phyloP scores from a whole-genome alignment of 2,329 filamentous ascomycete species.

The Escovopsis sp. region DNA sequence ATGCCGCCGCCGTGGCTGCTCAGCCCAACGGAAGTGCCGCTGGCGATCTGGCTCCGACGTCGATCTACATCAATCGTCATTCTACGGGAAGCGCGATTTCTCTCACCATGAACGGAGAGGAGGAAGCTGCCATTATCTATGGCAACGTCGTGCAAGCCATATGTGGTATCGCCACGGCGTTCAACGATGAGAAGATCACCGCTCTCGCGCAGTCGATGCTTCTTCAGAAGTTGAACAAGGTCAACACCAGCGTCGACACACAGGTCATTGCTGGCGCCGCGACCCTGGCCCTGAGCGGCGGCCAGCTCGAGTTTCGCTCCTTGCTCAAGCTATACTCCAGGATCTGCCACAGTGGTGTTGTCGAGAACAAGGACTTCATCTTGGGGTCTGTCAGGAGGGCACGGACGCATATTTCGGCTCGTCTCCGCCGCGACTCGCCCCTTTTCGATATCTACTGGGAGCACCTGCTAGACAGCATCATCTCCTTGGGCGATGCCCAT shows the following conservation, averaged over 20 bases:
- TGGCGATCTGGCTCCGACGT: constrained; percentile 23
- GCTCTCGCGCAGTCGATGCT: constrained; percentile 90
- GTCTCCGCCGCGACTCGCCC: constrained; percentile 51
- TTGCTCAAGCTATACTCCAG: constrained; percentile 72
- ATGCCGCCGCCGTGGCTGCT: constrained; percentile 38
- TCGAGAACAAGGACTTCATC: constrained; percentile 51
- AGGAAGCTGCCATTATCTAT: constrained; percentile 65
- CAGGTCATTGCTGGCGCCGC: constrained; percentile 76
- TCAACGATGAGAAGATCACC: constrained; percentile 80
- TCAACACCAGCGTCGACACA: constrained; percentile 65
- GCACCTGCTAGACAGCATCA: constrained; percentile 71
- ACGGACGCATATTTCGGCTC: constrained; percentile 61
- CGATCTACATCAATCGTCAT: constrained; percentile 39
- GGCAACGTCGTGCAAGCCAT: constrained; percentile 90
- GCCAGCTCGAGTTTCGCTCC: constrained; percentile 68
- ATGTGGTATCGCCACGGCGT: constrained; percentile 71
- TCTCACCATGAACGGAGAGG: constrained; percentile 56
- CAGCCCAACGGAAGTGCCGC: constrained; percentile 27
- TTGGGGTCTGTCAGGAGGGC: constrained; percentile 68
- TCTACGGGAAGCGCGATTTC: constrained; percentile 67
- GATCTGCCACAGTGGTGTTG: constrained; percentile 57
- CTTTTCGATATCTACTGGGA: constrained; percentile 73
- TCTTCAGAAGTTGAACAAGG: constrained; percentile 83
- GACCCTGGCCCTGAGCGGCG: constrained; percentile 60
- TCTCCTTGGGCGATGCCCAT: constrained; percentile 78